phyloP scores from a whole-genome alignment of 805 yeast genomes.

The Candida michaelii region DNA sequence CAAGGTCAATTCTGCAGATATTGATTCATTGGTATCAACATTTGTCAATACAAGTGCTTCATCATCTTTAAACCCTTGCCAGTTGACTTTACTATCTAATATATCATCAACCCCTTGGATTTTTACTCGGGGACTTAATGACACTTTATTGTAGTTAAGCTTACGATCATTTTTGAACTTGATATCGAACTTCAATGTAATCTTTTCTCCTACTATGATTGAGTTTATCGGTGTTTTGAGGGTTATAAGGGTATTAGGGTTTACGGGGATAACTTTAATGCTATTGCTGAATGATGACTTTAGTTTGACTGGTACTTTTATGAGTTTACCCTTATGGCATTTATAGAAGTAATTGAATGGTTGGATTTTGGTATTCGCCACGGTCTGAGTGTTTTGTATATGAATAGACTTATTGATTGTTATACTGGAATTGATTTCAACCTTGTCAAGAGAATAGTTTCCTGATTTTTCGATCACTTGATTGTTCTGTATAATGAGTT shows the following conservation, averaged over 20 bases:
- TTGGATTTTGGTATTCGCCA: neutral
- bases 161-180: conserved; percentile 17
- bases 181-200: conserved; percentile 22
- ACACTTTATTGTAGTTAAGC: conserved; percentile 20
- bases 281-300: conserved; percentile 11
- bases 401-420: conserved; percentile 5
- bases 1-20: conserved; percentile 18
- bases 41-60: conserved; percentile 29
- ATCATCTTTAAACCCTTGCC: conserved; percentile 32
- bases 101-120: conserved; percentile 7
- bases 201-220: conserved; percentile 32
- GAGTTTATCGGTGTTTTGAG: conserved; percentile 13
- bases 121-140: conserved; percentile 22
- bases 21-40: conserved; percentile 10
- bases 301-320: conserved; percentile 9
- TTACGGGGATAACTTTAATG: conserved; percentile 21
- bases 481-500: conserved; percentile 21
- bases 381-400: conserved; percentile 12
- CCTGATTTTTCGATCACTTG: conserved; percentile 26
- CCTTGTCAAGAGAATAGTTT: conserved; percentile 17
- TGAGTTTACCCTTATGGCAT: neutral
- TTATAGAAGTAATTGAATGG: conserved; percentile 11
- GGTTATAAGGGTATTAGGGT: conserved; percentile 24
- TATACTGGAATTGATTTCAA: conserved; percentile 17
- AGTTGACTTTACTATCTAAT: too few species aligned